Evolutionary conservation across 768 basidiomycete genomes (phyloP), one percentile per base, ranked within the genome.

Genomic region (Mrakia hoshinonis): DNA sequence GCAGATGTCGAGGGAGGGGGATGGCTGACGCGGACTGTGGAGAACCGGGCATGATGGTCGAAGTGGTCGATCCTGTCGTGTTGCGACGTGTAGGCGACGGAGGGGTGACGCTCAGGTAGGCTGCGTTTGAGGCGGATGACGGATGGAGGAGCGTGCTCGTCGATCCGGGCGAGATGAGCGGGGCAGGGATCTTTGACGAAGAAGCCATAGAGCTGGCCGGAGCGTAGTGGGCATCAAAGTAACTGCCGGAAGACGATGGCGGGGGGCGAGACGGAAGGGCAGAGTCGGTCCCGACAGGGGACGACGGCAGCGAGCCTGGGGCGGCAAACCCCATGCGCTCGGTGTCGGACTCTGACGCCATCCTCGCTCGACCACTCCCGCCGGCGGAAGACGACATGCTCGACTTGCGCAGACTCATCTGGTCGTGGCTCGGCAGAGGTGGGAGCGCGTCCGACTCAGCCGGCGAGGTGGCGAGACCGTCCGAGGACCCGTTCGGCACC

Each of bases 381-480:
- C 24, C n/a, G 26, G 29, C 1, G 46, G 62, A 64, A 6, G 67
- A 55, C 13, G 67, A 52, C 24, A 68, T 55, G 52, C 67, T 68
- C 4, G 54, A 46, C 55, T 68, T 68, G 36, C 67, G 39, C 9
- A 39, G 20, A 26, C 58, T 51, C 38, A 68, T 58, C 24, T 68
- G 34, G 43, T 34, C 43, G 38, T 43, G 55, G 18, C 31, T 47
- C 12, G 67, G 67, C 29, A 68, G 54, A 31, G 67, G 67, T 18
- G 54, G 52, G 6, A 68, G 67, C 43, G 51, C 67, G 47, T 68
- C 67, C 22, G 52, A 24, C 46, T 68, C 67, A 26, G 38, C 18
- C 29, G 65, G 20, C 6, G 65, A 66, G 0, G 46, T 22, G 0
- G 38, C 51, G 13, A 26, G 24, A 20, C 24, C 48, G 31, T 66